Base-by-base conservation (phyloP, 192 early-diverging fungal species). In the Coemansia sp. region DNA sequence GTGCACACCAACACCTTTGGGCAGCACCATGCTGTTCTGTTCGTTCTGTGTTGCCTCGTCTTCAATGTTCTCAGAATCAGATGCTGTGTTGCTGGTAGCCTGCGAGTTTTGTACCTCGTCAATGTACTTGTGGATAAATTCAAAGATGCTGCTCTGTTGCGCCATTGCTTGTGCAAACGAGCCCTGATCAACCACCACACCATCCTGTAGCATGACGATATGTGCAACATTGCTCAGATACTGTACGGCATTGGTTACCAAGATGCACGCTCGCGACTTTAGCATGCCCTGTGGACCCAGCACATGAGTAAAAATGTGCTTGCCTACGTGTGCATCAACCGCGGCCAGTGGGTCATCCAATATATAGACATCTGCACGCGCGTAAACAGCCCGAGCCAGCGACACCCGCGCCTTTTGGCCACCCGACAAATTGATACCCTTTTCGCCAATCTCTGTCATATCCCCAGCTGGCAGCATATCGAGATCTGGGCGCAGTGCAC, bases 321-420 rank as follows among this genome's bases (percentile, higher is more conserved):
- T 84, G 37, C 83, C 82, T 2, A 88, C 86, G 61, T 85, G 84
- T 2, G 84, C 75, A 67, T 86, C 86, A 3, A 88, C 84, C 12
- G 90, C 88, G 21, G 88, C 78, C 17, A 90, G 70, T 4, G 88
- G 87, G 41, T 92, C 90, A 58, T 91, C 90, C n/a, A 92, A 64
- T 3, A 90, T 66, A 48, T 84, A 83, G 2, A 89, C 65, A 39
- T 91, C 87, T 14, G 85, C 84, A 7, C 85, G 66, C 9, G 80
- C 35, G 54, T 89, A 90, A 5, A 87, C 79, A 0, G 87, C 87
- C 45, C 89, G 73, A 22, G 64, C 64, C 37, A 66, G 16, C 0
- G 56, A 58, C 12, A 59, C 57, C 0, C 57, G 65, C 14, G 57
- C 57, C 48, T 53, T 67, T 27, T 67, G 65, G 0, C 65, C 57